phyloP scores from a whole-genome alignment of 2,329 filamentous ascomycete genomes.

The Alternaria triticimaculans region DNA sequence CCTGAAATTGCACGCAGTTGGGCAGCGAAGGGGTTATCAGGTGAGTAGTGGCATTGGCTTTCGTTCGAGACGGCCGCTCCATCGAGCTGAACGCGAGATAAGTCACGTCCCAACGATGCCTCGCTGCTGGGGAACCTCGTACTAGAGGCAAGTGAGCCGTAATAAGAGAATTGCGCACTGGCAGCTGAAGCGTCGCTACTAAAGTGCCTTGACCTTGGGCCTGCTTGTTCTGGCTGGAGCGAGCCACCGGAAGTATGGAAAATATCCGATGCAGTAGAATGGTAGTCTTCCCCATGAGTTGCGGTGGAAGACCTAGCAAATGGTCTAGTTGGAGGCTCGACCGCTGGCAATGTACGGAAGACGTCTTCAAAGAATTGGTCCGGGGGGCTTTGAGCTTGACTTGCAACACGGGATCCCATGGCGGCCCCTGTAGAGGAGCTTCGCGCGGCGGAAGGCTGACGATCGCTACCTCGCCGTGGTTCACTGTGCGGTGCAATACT shows the following conservation, averaged over 20 bases:
- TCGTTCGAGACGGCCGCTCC: conserved; percentile 20
- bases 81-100: conserved; percentile 30
- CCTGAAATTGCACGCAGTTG: background rate
- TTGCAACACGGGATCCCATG: conserved; percentile 12
- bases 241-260: background rate
- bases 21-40: background rate
- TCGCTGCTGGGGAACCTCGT: conserved; percentile 34
- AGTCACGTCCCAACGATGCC: conserved; percentile 15
- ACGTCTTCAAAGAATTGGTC: conserved; percentile 18
- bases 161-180: conserved; percentile 43
- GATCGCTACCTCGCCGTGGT: conserved; percentile 22
- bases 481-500: conserved; percentile 25
- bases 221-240: background rate
- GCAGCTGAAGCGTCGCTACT: conserved; percentile 36
- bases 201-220: conserved; percentile 9
- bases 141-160: conserved; percentile 34
- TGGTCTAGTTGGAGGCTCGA: background rate
- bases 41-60: background rate
- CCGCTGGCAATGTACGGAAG: conserved; percentile 16
- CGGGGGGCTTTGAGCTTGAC: background rate
- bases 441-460: conserved; percentile 14
- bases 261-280: background rate
- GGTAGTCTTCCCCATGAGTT: background rate
- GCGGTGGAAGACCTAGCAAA: background rate
- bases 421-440: conserved; percentile 35